A percentile compares a stretch with the other conserved stretches of the same genome.
These are phyloP conservation scores for Lactarius tabidus DNA, from an alignment of 768 basidiomycete species.

Conservation along the genomic window DNA sequence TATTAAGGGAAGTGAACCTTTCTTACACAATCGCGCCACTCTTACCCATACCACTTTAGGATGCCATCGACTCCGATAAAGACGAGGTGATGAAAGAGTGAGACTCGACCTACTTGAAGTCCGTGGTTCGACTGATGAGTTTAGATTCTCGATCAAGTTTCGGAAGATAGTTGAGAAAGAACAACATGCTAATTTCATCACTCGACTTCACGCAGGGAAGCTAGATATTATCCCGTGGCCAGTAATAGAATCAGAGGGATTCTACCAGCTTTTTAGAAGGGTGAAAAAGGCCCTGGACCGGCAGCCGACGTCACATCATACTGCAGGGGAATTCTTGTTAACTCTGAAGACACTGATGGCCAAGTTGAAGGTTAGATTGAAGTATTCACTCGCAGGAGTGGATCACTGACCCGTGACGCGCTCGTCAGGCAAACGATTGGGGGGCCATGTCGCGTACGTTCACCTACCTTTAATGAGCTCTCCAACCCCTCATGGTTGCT, in stretches of 20 bases:
- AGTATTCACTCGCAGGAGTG: neutral
- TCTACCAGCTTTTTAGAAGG: constrained; percentile 49
- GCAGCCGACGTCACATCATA: constrained; percentile 46
- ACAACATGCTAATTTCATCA: constrained; percentile 60
- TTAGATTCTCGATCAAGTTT: constrained; percentile 54
- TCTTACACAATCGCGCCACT: neutral
- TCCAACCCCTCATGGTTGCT: neutral
- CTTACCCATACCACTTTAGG: constrained; percentile 35
- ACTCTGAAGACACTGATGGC: constrained; percentile 63
- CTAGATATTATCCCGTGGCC: constrained; percentile 63
- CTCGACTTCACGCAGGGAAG: constrained; percentile 51
- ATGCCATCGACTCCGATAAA: constrained; percentile 60
- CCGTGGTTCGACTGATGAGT: neutral
- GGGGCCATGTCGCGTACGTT: constrained; percentile 55
- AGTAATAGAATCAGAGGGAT: constrained; percentile 57
- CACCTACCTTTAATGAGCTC: neutral
- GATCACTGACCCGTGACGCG: neutral
- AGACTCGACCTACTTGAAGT: constrained; percentile 18
- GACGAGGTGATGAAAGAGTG: constrained; percentile 56
- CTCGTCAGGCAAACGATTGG: constrained; percentile 56
- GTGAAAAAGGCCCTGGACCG: constrained; percentile 47
- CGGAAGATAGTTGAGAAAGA: constrained; percentile 59
- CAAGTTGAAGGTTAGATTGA: constrained; percentile 49
- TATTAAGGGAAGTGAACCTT: constrained; percentile 46
- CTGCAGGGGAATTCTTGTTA: constrained; percentile 53